Evolutionary conservation across 352 stramenopile species (phyloP), one percentile per base, ranked within the genome.

Genomic region (Phytophthora multivora): DNA sequence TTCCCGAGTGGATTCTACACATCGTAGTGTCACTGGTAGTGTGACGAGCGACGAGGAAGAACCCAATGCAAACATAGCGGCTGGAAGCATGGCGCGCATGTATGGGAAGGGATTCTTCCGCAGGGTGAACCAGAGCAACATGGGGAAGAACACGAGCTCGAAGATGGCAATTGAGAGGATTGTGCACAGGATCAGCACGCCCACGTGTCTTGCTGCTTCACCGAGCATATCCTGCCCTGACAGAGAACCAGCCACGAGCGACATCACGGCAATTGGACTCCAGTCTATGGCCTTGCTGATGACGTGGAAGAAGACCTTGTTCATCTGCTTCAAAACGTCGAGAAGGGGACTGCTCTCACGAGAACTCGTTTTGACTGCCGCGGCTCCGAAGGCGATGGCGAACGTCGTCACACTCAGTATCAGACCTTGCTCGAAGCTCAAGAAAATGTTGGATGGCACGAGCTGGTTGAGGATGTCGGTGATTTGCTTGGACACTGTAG

Each of bases 391-490:
- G 0, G 66, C 68, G 26, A 91, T 79, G 10, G 80, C 59, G 33
- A 91, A 91, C 25, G 73, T 83, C 62, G 87, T 81, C 8, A 91
- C 78, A 19, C 77, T 85, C 19, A 90, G 52, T 12, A 92, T 54
- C 9, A 75, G 46, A 23, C 77, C 79, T 50, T 85, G 50, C 26
- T 80, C 46, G 35, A 92, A 87, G 41, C 67, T 78, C 7, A 57
- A 60, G 46, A 88, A 79, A 57, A 92, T 84, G 59, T 90, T 92
- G 30, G 30, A 42, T 0, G 80, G 75, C 26, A 87, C 68, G 6
- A 90, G 39, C 9, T 79, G 69, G 59, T 83, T 63, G 18, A 90
- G 51, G 36, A 92, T 89, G 2, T 74, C 61, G 4, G 59, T 79
- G 49, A 92, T 57, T 69, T 89, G 79, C 38, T 79, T 51, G n/a